A percentile compares a stretch with the other conserved stretches of the same genome.
Conservation (phyloP, 768 basidiomycete genomes). For the Psilocybe cubensis region DNA sequence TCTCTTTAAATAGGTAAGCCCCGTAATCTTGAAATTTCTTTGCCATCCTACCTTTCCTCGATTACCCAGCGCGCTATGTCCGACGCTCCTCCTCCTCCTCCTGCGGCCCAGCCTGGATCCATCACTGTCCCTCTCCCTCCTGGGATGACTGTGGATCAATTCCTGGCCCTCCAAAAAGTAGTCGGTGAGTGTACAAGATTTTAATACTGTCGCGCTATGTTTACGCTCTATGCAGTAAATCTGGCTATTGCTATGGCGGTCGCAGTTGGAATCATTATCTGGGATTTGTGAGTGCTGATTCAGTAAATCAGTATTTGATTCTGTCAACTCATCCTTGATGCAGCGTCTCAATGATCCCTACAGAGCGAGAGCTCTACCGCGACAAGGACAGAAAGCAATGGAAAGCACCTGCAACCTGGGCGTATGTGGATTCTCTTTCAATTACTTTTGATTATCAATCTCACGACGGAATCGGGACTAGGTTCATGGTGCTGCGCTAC, state of each 20-base stretch:
- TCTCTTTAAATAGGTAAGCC: background rate
- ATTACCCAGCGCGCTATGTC: background rate
- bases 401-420: background rate
- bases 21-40: background rate
- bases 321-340: background rate
- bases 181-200: background rate
- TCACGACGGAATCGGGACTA: background rate
- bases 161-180: background rate
- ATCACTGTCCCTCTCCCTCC: background rate
- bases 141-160: background rate
- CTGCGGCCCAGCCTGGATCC: background rate
- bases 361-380: background rate
- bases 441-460: background rate
- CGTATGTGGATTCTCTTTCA: background rate
- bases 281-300: background rate
- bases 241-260: background rate
- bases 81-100: background rate
- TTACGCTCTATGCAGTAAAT: background rate
- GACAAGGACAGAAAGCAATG: background rate
- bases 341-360: background rate
- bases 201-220: background rate
- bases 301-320: background rate
- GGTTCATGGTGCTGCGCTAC: slow-evolving; percentile 1
- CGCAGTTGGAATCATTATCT: background rate
- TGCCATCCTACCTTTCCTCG: background rate